Evolutionary conservation across 768 basidiomycete genomes (phyloP).

Genomic region (Glaciozyma martinii): DNA sequence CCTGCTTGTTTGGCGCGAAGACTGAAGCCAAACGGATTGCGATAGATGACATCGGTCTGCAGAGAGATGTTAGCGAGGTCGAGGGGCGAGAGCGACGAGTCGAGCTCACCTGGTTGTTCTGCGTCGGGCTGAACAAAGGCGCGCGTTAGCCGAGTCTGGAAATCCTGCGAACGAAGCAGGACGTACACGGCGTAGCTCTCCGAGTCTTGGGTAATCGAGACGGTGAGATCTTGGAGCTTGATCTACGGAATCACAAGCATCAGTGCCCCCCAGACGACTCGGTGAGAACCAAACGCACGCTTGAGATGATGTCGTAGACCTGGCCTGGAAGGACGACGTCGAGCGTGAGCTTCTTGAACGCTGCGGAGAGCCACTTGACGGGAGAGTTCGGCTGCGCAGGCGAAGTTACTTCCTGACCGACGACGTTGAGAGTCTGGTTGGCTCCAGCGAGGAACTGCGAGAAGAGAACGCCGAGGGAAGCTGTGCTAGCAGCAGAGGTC

Average conservation of each 20-base stretch:
- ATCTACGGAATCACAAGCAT: conserved; percentile 38
- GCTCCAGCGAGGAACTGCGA: conserved; percentile 56
- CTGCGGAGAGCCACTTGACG: conserved; percentile 59
- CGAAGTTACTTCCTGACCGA: conserved; percentile 56
- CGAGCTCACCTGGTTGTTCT: conserved; percentile 8
- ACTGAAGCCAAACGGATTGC: conserved; percentile 69
- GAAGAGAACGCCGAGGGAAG: conserved; percentile 55
- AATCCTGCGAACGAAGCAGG: background rate
- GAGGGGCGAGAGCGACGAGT: conserved; percentile 35
- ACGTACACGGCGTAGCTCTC: conserved; percentile 46
- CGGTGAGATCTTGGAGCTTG: conserved; percentile 50
- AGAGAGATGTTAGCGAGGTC: conserved; percentile 39
- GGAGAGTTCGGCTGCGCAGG: conserved; percentile 39
- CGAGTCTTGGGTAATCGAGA: conserved; percentile 48
- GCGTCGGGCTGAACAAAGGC: background rate
- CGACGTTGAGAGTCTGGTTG: conserved; percentile 54
- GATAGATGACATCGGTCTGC: conserved; percentile 46
- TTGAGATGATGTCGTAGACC: conserved; percentile 45
- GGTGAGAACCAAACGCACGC: background rate
- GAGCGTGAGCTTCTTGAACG: conserved; percentile 59
- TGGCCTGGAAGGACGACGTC: conserved; percentile 57
- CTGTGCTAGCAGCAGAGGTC: conserved; percentile 36
- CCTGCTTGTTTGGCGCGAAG: conserved; percentile 54
- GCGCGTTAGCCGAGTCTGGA: background rate
- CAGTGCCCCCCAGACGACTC: background rate